phyloP scores from a whole-genome alignment of 23 red algal genomes.

The Gracilaria caudata region DNA sequence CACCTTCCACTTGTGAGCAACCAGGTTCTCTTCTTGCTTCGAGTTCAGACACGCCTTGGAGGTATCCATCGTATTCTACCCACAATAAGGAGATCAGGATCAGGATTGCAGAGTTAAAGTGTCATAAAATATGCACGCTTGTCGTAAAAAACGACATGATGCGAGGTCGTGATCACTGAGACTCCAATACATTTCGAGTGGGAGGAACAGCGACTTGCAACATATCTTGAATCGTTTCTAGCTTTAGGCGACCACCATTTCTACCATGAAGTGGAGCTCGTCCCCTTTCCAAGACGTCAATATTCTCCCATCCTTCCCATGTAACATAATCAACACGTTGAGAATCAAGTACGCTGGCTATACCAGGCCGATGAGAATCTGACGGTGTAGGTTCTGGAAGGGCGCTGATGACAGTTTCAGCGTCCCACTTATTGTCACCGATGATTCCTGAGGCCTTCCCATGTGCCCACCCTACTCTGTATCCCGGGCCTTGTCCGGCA shows the following conservation, averaged over 20 bases:
- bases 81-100: too few species aligned
- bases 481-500: conserved; percentile 12
- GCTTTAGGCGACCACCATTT: conserved; percentile 20
- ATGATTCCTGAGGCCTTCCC: conserved; percentile 57
- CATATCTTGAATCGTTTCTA: conserved; percentile 63
- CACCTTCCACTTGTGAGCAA: too few species aligned
- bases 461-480: conserved; percentile 62
- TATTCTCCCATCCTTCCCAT: conserved; percentile 72
- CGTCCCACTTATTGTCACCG: conserved; percentile 67
- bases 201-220: conserved; percentile 28
- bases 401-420: conserved; percentile 43
- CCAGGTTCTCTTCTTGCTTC: too few species aligned
- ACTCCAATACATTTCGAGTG: background rate
- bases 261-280: background rate
- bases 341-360: conserved; percentile 17
- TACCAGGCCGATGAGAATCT: conserved; percentile 8
- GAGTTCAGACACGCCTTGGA: too few species aligned
- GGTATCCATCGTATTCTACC: too few species aligned
- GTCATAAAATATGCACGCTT: too few species aligned
- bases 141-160: too few species aligned
- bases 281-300: conserved; percentile 41
- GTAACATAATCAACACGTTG: conserved; percentile 17
- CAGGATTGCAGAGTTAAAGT: too few species aligned
- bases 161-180: background rate
- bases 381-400: background rate